Base-by-base conservation (phyloP, 371 early-diverging fungal species). In the Apophysomyces sp. region DNA sequence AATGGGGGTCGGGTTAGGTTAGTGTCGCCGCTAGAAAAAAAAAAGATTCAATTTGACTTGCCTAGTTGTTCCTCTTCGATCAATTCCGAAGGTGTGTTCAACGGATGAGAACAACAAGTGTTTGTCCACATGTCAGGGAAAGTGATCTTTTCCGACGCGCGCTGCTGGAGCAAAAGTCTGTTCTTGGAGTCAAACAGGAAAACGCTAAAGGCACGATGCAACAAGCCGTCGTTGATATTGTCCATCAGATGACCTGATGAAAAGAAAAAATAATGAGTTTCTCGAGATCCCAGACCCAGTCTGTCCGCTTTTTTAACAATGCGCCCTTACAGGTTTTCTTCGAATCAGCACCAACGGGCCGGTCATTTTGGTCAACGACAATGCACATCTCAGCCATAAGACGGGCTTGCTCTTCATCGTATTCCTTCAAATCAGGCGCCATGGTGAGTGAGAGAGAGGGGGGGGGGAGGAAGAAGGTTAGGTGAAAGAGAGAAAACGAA, bases 381-480 rank as follows among this genome's bases (percentile, higher is more conserved):
- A 98, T 98, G 86, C 97, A 97, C 93, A 92, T 92, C 69, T 98
- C 98, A 57, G 84, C 87, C 98, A 97, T 97, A 41, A 98, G 89
- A 56, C 93, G 90, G 65, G 91, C 93, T 82, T 97, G 91, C 72
- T 93, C 93, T 60, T 89, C 86, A 66, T 93, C 91, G 71, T 93
- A 92, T 32, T 74, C 68, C 40, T 82, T 77, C 21, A 92, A 73
- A 77, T 88, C 87, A 39, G 82, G 75, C 16, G 82, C 68, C 77
- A 85, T 83, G 58, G 57, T 74, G 36, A 65, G 55, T 41, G 63
- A 54, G 21, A 39, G 26, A 32, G 26, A 32, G 11, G 13, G 28
- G 27, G 16, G 36, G 11, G 29, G 29, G 16, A 57, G 41, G 27
- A 12, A 58, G 44, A 16, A 30, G 11, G 52, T 15, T 8, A 28